Evolutionary conservation across 2,329 filamentous ascomycete species (phyloP).

Genomic region (Colletotrichum sp.): DNA sequence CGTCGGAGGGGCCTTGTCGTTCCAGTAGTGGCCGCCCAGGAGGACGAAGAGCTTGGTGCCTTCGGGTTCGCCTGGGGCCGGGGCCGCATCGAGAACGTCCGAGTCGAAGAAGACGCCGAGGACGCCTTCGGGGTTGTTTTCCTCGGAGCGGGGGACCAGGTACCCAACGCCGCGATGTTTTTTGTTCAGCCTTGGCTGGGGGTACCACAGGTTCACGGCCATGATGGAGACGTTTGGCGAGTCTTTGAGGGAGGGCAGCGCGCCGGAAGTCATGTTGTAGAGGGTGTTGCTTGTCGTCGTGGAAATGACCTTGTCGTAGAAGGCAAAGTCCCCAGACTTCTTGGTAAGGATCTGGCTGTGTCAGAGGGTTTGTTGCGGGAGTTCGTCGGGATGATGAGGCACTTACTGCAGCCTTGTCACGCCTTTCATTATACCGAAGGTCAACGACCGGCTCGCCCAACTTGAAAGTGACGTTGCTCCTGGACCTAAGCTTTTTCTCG

Average conservation of each 20-base stretch:
- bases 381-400: not conserved
- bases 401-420: conserved; percentile 48
- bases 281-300: conserved; percentile 62
- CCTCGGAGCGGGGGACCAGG: conserved; percentile 79
- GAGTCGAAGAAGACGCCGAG: conserved; percentile 95
- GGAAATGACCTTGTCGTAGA: conserved; percentile 67
- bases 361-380: not conserved
- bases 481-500: conserved; percentile 51
- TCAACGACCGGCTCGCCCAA: conserved; percentile 51
- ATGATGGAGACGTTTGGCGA: conserved; percentile 80
- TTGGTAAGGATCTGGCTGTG: conserved; percentile 35
- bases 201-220: conserved; percentile 90
- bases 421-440: conserved; percentile 44
- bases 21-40: conserved; percentile 93
- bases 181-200: conserved; percentile 63
- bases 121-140: conserved; percentile 80
- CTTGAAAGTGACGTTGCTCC: conserved; percentile 66
- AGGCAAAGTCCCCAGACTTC: conserved; percentile 18
- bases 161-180: conserved; percentile 84
- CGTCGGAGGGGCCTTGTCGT: conserved; percentile 74
- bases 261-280: conserved; percentile 36
- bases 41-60: conserved; percentile 76
- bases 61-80: conserved; percentile 34
- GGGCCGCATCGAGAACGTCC: conserved; percentile 47
- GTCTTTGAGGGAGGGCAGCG: conserved; percentile 54